phyloP scores from a whole-genome alignment of 768 basidiomycete species.

The Xerocomus potaroensis region DNA sequence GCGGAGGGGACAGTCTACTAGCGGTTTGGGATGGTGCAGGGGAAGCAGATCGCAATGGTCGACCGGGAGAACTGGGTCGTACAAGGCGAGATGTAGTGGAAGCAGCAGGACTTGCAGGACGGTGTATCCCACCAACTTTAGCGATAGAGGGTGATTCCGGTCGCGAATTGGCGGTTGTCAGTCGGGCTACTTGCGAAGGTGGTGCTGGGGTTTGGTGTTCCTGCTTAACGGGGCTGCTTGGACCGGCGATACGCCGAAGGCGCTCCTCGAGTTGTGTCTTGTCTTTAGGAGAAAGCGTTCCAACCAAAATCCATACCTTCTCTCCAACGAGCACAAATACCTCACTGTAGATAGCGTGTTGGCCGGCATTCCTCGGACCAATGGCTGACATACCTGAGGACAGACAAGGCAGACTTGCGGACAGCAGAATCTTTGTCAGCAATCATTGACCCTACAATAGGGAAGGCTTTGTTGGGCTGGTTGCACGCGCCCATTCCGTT shows the following conservation, averaged over 20 bases:
- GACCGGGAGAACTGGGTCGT: constrained; percentile 41
- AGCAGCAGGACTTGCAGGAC: constrained; percentile 46
- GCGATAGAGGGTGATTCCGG: constrained; percentile 46
- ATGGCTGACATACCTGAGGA: constrained; percentile 60
- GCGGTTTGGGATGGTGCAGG: constrained; percentile 35
- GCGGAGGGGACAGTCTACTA: constrained; percentile 48
- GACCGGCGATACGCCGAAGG: constrained; percentile 73
- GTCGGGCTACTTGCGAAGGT: constrained; percentile 49
- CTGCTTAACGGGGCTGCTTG: constrained; percentile 41
- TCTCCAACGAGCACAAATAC: constrained; percentile 81
- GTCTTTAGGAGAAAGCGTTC: constrained; percentile 74
- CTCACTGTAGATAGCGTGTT: constrained; percentile 48
- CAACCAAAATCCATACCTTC: constrained; percentile 77
- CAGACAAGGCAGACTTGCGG: constrained; percentile 79
- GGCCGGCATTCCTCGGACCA: constrained; percentile 5
- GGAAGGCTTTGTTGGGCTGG: constrained; percentile 77
- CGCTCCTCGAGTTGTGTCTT: constrained; percentile 91
- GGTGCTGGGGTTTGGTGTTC: constrained; percentile 41
- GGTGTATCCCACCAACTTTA: constrained; percentile 42
- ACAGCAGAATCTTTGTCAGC: constrained; percentile 88
- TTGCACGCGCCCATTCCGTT: constrained; percentile 76
- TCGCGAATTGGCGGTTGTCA: constrained; percentile 42
- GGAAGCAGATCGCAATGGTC: constrained; percentile 33
- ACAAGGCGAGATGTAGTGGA: constrained; percentile 37
- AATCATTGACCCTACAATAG: constrained; percentile 71